These are phyloP conservation scores for Diaporthe citriasiana DNA, from an alignment of 2,329 filamentous ascomycete species.

Conservation along the genomic window DNA sequence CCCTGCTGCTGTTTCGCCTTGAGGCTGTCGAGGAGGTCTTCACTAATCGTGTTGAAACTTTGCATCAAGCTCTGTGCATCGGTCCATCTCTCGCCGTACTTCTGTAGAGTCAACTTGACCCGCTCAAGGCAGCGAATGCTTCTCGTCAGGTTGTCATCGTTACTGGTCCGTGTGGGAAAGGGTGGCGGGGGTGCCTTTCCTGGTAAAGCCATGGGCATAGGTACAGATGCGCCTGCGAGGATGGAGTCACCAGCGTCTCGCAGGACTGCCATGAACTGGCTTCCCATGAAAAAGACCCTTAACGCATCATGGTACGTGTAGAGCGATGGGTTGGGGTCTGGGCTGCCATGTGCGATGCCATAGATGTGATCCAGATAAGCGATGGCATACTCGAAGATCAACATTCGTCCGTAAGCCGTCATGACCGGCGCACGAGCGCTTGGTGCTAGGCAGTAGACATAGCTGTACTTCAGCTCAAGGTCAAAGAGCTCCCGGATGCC, in stretches of 20 bases:
- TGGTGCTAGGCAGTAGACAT: constrained; percentile 89
- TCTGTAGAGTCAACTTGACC: constrained; percentile 66
- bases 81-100: constrained; percentile 73
- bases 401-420: constrained; percentile 80
- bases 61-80: constrained; percentile 67
- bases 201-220: constrained; percentile 58
- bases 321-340: constrained; percentile 73
- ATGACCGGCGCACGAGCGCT: constrained; percentile 80
- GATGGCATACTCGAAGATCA: constrained; percentile 89
- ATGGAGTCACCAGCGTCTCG: constrained; percentile 70
- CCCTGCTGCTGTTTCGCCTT: constrained; percentile 53
- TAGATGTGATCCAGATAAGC: constrained; percentile 84
- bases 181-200: constrained; percentile 67
- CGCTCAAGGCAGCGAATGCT: constrained; percentile 69
- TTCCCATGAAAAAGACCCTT: constrained; percentile 82
- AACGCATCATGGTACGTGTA: constrained; percentile 91
- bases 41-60: constrained; percentile 66
- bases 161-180: constrained; percentile 61
- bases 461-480: constrained; percentile 90
- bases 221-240: constrained; percentile 63
- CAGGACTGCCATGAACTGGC: constrained; percentile 74
- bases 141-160: constrained; percentile 66
- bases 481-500: constrained; percentile 84
- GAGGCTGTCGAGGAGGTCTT: constrained; percentile 60
- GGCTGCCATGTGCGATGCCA: constrained; percentile 69